A percentile compares a stretch with the other conserved stretches of the same genome.
phyloP scores from a whole-genome alignment of 345 rosid species.

The Aquilaria sinensis region DNA sequence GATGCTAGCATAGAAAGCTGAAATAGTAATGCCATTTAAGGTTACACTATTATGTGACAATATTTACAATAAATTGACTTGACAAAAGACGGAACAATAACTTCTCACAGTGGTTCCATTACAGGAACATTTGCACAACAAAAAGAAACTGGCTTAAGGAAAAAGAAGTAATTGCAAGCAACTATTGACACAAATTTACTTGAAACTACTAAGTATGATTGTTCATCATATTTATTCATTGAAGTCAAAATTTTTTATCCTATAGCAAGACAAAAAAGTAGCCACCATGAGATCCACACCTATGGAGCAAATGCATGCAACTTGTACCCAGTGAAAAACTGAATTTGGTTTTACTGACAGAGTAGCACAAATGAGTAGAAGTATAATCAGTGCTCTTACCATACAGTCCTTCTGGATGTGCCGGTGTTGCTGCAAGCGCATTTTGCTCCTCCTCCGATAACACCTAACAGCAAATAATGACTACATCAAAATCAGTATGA shows the following conservation, averaged over 20 bases:
- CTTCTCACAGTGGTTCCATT: too few relatives aligned
- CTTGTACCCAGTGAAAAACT: background rate
- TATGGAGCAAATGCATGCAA: too few relatives aligned
- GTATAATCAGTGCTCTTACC: conserved; percentile 34
- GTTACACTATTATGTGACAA: conserved; percentile 7
- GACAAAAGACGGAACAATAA: background rate
- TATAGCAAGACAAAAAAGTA: too few relatives aligned
- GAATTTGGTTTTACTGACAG: background rate
- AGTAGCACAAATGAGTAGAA: background rate
- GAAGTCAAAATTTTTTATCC: too few relatives aligned
- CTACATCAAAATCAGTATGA: background rate
- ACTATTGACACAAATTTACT: too few relatives aligned
- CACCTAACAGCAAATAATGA: conserved; percentile 38
- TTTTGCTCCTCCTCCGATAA: conserved; percentile 85
- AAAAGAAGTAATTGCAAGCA: too few relatives aligned
- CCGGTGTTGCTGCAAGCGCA: conserved; percentile 87
- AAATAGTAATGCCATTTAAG: conserved; percentile 9
- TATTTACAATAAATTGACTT: background rate
- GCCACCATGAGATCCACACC: too few relatives aligned
- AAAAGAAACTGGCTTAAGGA: too few relatives aligned
- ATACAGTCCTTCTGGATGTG: conserved; percentile 81
- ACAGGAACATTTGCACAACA: too few relatives aligned
- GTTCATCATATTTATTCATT: too few relatives aligned
- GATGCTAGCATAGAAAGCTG: conserved; percentile 75
- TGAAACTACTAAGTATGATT: too few relatives aligned